Base-by-base conservation (phyloP, 139 green algal species). In the Chlorella sp. region DNA sequence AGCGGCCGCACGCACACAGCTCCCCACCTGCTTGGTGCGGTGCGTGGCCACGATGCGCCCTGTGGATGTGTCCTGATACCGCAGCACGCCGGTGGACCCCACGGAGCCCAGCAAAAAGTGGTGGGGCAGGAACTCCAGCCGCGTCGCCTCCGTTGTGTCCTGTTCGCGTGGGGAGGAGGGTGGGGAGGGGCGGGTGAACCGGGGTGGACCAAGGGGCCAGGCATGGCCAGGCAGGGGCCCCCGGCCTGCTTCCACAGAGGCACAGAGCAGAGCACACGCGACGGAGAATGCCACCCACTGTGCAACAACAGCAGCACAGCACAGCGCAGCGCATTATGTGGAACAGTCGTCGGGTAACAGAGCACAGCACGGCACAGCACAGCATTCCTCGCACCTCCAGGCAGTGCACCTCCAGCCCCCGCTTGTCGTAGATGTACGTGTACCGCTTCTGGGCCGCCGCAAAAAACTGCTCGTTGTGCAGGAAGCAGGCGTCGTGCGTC, bases 381-480 rank as follows among this genome's bases (percentile, higher is more conserved):
- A n/a, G n/a, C n/a, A 1, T 14, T 68, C 0, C 6, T 16, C 76
- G 17, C 48, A 91, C 90, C 89, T 95, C 94, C 19, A 99, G 90
- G 88, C 97, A 97, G 90, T 99, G 97, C 46, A 99, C 85, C 92
- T 99, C 97, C 41, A 99, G 85, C 26, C 97, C 97, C 0, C 95
- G 87, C 88, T 98, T 97, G 92, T 99, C 97, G 81, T 99, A 99
- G 8, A 99, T 97, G 91, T 99, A 99, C 28, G 95, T 93, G 82
- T 99, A 96, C 84, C 96, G 95, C 40, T 92, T 94, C 91, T 99
- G 97, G 24, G 97, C 97, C 13, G 92, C 95, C 26, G 97, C 97
- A 84, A 98, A 99, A 86, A 99, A 99, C 22, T 88, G 87, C 82
- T 99, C 94, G 86, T 98, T 99, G 95, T 99, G 97, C 79, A 99